Evolutionary conservation across 2,329 filamentous ascomycete species (phyloP), one percentile per base, ranked within the genome.

Genomic region (Colletotrichum shisoi): DNA sequence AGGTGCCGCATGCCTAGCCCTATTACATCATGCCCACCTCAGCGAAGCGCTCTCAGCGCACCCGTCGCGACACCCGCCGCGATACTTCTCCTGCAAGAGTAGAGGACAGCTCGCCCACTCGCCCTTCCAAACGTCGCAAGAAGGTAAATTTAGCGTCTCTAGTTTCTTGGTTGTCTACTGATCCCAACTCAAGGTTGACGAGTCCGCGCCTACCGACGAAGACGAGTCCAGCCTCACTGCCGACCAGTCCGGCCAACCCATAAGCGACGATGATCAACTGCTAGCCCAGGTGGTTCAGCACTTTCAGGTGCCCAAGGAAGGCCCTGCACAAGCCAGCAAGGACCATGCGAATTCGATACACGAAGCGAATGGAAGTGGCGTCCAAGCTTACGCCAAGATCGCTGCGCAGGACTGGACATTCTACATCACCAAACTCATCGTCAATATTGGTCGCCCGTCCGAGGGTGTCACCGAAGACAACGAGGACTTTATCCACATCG

Each of bases 321-420:
- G 80, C 60, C 75, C 79, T 2, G 85, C 89, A 1, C 84, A 89
- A 71, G 88, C 86, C 46, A 85, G 83, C 75, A 83, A 82, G 70
- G 86, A 90, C 62, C 85, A 90, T 71, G 80, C 87, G 62, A 91
- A 91, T 75, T 79, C 83, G 51, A 85, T 88, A 62, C 87, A 90
- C 74, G 85, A 88, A 72, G 81, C 83, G 62, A 85, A 87, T 69
- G 82, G 83, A 46, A 84, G 88, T 46, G 87, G 86, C 21, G 87
- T 91, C 69, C 84, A 88, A 73, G 92, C 92, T 42, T 95, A 92
- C 76, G 92, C 91, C 63, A 94, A 94, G 80, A 89, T 95, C 68
- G 88, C 91, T 21, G 92, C 91, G 17, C 87, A 88, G 71, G 90
- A 92, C 75, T 95, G 92, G 92, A 93, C 91, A 11, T 95, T 90